These are phyloP conservation scores for Penicillium sp. DNA, from an alignment of 2,329 filamentous ascomycete species.

Conservation along the genomic window DNA sequence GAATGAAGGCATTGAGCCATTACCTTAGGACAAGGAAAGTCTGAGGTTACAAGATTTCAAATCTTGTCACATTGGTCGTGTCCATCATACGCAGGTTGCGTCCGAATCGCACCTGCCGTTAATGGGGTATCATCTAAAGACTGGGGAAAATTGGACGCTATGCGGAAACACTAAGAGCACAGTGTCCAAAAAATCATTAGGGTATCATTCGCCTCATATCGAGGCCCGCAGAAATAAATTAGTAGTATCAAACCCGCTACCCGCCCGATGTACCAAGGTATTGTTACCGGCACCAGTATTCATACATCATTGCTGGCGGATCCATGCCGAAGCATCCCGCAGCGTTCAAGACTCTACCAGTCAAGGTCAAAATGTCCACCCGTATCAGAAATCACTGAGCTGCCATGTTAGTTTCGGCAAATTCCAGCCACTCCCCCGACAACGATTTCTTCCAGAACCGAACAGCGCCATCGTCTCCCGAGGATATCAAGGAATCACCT, in stretches of 20 bases:
- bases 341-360: not conserved
- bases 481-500: conserved; percentile 51
- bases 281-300: not conserved
- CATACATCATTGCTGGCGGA: not conserved
- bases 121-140: not conserved
- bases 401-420: conserved; percentile 47
- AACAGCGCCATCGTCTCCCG: conserved; percentile 48
- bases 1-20: conserved; percentile 8
- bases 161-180: not conserved
- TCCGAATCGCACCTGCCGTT: conserved; percentile 21
- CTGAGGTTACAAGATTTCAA: too few relatives aligned
- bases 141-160: not conserved
- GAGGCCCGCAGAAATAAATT: conserved; percentile 1
- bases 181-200: conserved; percentile 15
- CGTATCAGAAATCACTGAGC: conserved; percentile 31
- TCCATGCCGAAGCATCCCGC: not conserved
- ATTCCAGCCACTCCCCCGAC: conserved; percentile 51
- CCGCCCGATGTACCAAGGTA: not conserved
- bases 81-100: not conserved
- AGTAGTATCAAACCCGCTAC: not conserved
- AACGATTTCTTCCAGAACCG: conserved; percentile 51
- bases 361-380: not conserved
- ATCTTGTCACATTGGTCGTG: not conserved
- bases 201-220: conserved; percentile 26
- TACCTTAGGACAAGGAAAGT: conserved; percentile 2